Base-by-base conservation (phyloP, 495 filamentous ascomycete genomes). In the Durotheca rogersii region DNA sequence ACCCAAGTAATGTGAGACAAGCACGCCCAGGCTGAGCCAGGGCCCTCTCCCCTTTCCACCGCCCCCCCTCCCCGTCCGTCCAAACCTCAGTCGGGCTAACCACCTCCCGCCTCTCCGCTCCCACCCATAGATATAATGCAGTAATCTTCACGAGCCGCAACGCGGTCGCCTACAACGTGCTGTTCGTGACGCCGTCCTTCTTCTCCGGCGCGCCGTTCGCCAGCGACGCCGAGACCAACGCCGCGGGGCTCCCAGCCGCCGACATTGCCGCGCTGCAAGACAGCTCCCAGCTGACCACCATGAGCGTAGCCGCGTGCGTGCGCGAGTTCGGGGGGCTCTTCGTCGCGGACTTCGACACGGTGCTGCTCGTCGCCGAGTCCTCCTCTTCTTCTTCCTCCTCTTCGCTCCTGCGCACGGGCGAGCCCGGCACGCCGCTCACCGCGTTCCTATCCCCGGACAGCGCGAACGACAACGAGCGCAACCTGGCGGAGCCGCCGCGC, bases 51-150 rank as follows among this genome's bases (percentile, higher is more conserved):
- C n/a, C n/a, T n/a, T n/a, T n/a, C n/a, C n/a, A n/a, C n/a, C n/a
- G n/a, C n/a, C n/a, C n/a, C n/a, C n/a, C 9, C 9, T 35, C 10
- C 23, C 45, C 6, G 17, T 27, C 23, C 9, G 9, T 27, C 23
- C 9, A 27, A 9, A 9, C n/a, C n/a, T n/a, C 23, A 27, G 9
- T 41, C 12, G 6, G 33, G 29, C 51, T 36, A 6, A 65, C 58
- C 53, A 39, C 56, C 33, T n/a, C n/a, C n/a, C n/a, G n/a, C n/a
- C n/a, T n/a, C n/a, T n/a, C n/a, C n/a, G n/a, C n/a, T n/a, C n/a
- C n/a, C n/a, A n/a, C n/a, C n/a, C 34, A 38, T 17, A 76, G 73
- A 40, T 76, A 72, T 71, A 74, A 74, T 71, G 65, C 72, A 35
- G 63, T 72, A 56, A 64, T 74, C 14, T 71, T 68, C 15, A 70